Evolutionary conservation across 78 protist species (phyloP), one percentile per base, ranked within the genome.

Genomic region (Diacronema lutheri): DNA sequence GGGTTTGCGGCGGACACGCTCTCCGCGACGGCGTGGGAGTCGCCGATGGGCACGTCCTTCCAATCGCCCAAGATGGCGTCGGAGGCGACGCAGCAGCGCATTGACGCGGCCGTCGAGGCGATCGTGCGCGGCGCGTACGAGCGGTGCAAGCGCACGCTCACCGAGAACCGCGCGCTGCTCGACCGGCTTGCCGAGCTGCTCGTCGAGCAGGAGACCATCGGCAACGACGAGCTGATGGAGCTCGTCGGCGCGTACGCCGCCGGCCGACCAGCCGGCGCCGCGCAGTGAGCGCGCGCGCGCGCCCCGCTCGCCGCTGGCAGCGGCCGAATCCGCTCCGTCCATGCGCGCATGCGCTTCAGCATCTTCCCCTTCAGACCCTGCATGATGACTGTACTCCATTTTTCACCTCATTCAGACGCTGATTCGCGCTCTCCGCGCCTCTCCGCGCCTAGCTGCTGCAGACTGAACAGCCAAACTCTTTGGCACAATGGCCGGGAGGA

Each of bases 191-290:
- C 86, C 37, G 11, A 44, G n/a, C 29, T 31, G 76, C 90, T 87
- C 20, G 56, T 87, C 44, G 86, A 80, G 73, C 21, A 87, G 61
- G 90, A 87, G 81, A 87, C 90, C 13, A 62, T 87, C 79, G 57
- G 60, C 25, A 77, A 46, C 14, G 82, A 66, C 44, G 90, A 87
- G 73, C 74, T 87, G 65, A 12, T 5, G 37, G 26, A 46, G 79
- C 26, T 87, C 56, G 81, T 82, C 55, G 40, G 33, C 19, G 68
- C 33, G 58, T 35, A 40, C 35, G 41, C 5, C 20, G 58, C 25
- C 76, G 76, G 76, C 76, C n/a, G n/a, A n/a, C n/a, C n/a, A n/a
- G n/a, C n/a, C n/a, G n/a, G n/a, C n/a, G n/a, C n/a, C n/a, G n/a
- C n/a, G n/a, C n/a, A n/a, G n/a, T n/a, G n/a, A n/a, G n/a, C n/a